A percentile compares a stretch with the other conserved stretches of the same genome.
These are phyloP conservation scores for Colletotrichum sojae DNA, from an alignment of 2,329 filamentous ascomycete species.

Conservation along the genomic window DNA sequence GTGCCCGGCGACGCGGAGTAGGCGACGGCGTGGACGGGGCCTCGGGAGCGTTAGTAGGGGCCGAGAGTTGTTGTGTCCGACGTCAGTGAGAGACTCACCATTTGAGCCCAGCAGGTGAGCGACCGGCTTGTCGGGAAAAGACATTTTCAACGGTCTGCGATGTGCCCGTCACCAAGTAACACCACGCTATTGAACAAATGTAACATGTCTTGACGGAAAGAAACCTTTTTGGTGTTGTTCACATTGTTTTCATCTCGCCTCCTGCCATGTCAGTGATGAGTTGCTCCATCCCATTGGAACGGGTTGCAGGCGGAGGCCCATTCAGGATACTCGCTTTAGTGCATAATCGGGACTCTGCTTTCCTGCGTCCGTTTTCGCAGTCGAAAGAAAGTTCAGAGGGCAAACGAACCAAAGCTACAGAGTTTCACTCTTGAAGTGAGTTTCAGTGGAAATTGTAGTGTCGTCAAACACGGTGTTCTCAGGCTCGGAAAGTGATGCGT, in stretches of 20 bases:
- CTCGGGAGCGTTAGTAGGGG: conserved; percentile 54
- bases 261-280: conserved; percentile 5
- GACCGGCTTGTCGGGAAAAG: conserved; percentile 63
- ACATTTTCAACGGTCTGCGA: conserved; percentile 51
- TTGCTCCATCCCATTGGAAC: neutral
- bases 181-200: neutral
- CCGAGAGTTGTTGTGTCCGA: neutral
- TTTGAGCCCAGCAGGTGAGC: conserved; percentile 72
- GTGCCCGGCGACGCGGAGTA: conserved; percentile 82
- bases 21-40: conserved; percentile 78
- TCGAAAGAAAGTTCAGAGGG: too few relatives aligned
- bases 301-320: neutral
- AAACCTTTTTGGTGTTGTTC: neutral
- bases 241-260: conserved; percentile 10
- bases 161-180: conserved; percentile 27
- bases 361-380: neutral
- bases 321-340: conserved; percentile 28
- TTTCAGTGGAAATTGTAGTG: too few relatives aligned
- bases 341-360: conserved; percentile 27
- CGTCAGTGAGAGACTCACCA: conserved; percentile 56
- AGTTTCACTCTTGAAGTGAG: too few relatives aligned
- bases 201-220: conserved; percentile 14
- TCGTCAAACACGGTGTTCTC: too few relatives aligned
- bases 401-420: too few relatives aligned
- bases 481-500: neutral